Evolutionary conservation across 495 filamentous ascomycete species (phyloP).

Genomic region (Hypoxylon perforatum): DNA sequence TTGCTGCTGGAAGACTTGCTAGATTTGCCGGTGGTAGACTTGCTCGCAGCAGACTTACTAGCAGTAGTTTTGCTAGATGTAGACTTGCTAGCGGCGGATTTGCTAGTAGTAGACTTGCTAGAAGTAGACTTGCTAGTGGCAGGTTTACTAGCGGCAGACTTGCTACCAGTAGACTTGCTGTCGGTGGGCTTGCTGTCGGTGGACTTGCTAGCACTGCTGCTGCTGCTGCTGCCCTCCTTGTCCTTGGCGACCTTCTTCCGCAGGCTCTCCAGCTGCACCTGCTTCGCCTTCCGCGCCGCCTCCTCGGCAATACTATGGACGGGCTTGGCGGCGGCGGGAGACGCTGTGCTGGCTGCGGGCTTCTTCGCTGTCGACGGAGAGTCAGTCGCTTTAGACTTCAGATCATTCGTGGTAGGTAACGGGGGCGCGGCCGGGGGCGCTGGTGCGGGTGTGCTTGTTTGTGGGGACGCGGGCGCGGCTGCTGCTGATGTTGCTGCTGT

Average conservation of each 20-base stretch:
- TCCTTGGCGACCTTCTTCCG: slow-evolving; percentile 50
- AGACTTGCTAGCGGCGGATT: no score
- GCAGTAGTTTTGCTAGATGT: neutral
- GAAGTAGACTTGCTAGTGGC: no score
- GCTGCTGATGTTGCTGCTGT: slow-evolving; percentile 49
- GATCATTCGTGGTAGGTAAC: slow-evolving; percentile 36
- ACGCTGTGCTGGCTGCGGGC: slow-evolving; percentile 27
- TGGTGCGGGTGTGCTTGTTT: slow-evolving; percentile 47
- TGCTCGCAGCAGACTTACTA: slow-evolving; percentile 10
- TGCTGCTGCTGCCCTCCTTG: slow-evolving; percentile 38
- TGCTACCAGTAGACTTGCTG: neutral
- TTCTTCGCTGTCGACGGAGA: slow-evolving; percentile 20
- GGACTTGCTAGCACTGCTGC: slow-evolving; percentile 10
- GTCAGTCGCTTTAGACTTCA: slow-evolving; percentile 20
- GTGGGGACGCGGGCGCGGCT: slow-evolving; percentile 24
- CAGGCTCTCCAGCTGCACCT: slow-evolving; percentile 56
- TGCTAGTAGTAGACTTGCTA: neutral
- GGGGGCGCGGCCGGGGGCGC: slow-evolving; percentile 39
- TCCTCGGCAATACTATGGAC: slow-evolving; percentile 74
- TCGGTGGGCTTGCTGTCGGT: slow-evolving; percentile 1
- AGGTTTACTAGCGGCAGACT: no score
- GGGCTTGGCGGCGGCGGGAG: slow-evolving; percentile 50
- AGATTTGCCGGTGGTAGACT: slow-evolving; percentile 14
- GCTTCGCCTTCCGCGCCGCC: slow-evolving; percentile 72
- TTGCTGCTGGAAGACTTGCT: slow-evolving; percentile 8